Percentiles rank a stretch among this genome's conserved stretches.
Evolutionary conservation across 2,329 filamentous ascomycete genomes (phyloP).

Genomic region (Colletotrichum ledebouriae): DNA sequence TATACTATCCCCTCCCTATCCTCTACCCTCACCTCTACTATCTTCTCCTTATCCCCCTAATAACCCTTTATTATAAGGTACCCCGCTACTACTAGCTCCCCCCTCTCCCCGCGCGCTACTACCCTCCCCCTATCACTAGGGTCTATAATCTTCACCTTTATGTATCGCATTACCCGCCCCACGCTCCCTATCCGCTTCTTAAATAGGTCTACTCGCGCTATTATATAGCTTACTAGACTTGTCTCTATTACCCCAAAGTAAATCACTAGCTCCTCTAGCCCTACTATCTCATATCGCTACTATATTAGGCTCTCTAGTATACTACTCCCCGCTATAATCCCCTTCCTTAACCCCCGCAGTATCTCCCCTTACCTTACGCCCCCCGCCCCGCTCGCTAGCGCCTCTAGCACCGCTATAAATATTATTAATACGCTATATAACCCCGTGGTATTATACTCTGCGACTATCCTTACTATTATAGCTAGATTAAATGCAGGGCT

Average conservation of each 20-base stretch:
- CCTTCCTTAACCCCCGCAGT: conserved; percentile 74
- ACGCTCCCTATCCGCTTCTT: conserved; percentile 81
- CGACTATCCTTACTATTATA: conserved; percentile 73
- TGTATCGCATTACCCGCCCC: conserved; percentile 85
- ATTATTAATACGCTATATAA: conserved; percentile 95
- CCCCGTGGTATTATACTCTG: conserved; percentile 69
- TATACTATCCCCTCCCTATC: conserved; percentile 70
- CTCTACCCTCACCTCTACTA: conserved; percentile 71
- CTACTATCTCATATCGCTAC: conserved; percentile 79
- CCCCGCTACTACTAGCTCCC: no score
- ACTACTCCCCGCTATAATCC: conserved; percentile 88
- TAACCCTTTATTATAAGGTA: no score
- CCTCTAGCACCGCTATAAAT: conserved; percentile 89
- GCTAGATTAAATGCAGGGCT: conserved; percentile 87
- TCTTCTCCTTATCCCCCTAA: conserved; percentile 79
- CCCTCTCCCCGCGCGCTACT: conserved; percentile 73
- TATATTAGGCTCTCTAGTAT: conserved; percentile 87
- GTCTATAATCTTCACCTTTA: conserved; percentile 80
- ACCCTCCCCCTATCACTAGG: conserved; percentile 70
- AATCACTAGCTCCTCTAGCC: conserved; percentile 88
- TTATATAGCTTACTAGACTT: conserved; percentile 84
- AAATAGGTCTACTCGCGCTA: conserved; percentile 79
- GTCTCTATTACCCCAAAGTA: conserved; percentile 99
- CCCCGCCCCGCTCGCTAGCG: conserved; percentile 66
- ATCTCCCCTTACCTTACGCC: conserved; percentile 47